These are phyloP conservation scores for Leccinellum albellum DNA, from an alignment of 768 basidiomycete genomes.

Conservation along the genomic window DNA sequence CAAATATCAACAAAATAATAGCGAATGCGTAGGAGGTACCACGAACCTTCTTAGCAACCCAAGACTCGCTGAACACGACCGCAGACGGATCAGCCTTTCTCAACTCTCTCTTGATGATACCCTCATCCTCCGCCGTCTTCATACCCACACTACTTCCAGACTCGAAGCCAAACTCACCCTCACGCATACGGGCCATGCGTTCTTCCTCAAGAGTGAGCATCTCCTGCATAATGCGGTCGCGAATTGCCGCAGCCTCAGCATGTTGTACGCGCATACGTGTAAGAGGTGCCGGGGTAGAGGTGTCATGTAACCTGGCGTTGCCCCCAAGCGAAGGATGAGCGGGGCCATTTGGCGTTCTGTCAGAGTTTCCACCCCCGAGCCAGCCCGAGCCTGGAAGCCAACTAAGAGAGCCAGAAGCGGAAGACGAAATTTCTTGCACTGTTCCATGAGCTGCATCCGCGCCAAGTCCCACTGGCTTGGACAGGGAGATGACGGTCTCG, in stretches of 20 bases:
- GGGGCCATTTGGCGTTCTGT: constrained; percentile 23
- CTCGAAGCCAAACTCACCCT: constrained; percentile 60
- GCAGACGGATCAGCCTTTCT: constrained; percentile 96
- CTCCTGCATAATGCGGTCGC: constrained; percentile 96
- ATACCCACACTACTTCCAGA: constrained; percentile 41
- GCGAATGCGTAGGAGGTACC: neutral
- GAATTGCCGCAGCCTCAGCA: constrained; percentile 84
- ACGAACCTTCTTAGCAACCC: constrained; percentile 85
- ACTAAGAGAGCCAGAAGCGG: constrained; percentile 34
- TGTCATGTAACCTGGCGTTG: constrained; percentile 18
- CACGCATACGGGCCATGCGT: constrained; percentile 89
- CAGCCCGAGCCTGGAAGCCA: constrained; percentile 58
- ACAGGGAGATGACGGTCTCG: constrained; percentile 39
- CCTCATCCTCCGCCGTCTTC: constrained; percentile 85
- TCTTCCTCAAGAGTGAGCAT: constrained; percentile 97
- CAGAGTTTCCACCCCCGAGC: constrained; percentile 32
- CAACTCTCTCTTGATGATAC: constrained; percentile 87
- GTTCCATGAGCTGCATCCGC: neutral
- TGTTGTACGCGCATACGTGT: constrained; percentile 72
- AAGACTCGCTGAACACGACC: constrained; percentile 92
- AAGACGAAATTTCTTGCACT: constrained; percentile 11
- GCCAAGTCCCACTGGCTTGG: constrained; percentile 11
- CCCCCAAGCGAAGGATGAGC: constrained; percentile 32
- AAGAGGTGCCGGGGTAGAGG: constrained; percentile 30
- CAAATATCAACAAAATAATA: constrained; percentile 1